Evolutionary conservation across 2,329 filamentous ascomycete species (phyloP).

Genomic region (Botrytis aclada): DNA sequence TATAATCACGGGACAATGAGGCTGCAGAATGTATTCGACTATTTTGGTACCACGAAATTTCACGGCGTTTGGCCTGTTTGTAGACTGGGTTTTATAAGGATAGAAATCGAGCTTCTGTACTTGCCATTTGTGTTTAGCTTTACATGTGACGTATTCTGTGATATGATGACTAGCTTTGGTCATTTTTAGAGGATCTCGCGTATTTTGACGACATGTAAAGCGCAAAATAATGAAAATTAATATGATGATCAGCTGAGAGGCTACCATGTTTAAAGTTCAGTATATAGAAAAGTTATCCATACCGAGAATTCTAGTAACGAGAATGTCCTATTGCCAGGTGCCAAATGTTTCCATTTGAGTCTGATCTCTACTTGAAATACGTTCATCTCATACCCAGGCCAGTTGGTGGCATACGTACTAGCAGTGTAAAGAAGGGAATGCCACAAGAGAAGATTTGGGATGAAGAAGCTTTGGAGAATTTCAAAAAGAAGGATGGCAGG

Average conservation of each 20-base stretch:
- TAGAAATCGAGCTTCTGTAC: background rate
- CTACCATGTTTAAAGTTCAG: background rate
- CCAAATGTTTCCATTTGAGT: too few species aligned
- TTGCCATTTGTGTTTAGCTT: background rate
- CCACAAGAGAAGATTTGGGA: too few species aligned
- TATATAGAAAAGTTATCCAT: rapidly evolving
- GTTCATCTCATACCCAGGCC: too few species aligned
- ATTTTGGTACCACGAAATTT: background rate
- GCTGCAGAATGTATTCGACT: background rate
- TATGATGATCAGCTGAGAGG: background rate
- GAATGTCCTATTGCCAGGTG: too few species aligned
- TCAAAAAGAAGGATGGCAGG: too few species aligned
- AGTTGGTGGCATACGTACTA: too few species aligned
- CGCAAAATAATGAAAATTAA: background rate
- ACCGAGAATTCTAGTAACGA: too few species aligned
- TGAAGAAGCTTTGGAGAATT: too few species aligned
- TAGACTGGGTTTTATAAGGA: background rate
- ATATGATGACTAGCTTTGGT: background rate
- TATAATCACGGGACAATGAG: background rate
- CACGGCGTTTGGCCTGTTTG: background rate
- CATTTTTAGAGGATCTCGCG: rapidly evolving
- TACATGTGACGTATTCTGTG: background rate
- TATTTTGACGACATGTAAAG: rapidly evolving
- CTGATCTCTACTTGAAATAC: too few species aligned
- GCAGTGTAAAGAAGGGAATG: too few species aligned